Conservation (phyloP, 306 rosid genomes). For the Begonia peltatifolia region DNA sequence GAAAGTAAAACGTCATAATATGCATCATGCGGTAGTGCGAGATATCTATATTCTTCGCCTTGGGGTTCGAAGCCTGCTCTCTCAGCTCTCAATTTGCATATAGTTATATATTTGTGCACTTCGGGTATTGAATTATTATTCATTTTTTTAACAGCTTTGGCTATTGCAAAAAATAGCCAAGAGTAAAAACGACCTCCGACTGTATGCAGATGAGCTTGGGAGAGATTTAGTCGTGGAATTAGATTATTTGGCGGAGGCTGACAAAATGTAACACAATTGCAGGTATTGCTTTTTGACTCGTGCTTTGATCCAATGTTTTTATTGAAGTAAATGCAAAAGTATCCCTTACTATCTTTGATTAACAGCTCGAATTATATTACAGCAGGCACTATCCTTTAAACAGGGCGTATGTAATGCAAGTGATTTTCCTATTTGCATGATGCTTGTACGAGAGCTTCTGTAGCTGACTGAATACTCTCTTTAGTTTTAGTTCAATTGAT, state of each 20-base stretch:
- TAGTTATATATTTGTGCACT: neutral
- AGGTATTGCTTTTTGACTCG: constrained; percentile 17
- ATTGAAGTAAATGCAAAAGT: too few relatives aligned
- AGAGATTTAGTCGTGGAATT: constrained; percentile 82
- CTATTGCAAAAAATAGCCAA: constrained; percentile 72
- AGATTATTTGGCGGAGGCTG: constrained; percentile 11
- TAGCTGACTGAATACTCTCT: too few relatives aligned
- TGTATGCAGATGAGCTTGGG: constrained; percentile 96
- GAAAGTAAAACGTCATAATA: constrained; percentile 87
- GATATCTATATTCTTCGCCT: constrained; percentile 92
- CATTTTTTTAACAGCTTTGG: constrained; percentile 49
- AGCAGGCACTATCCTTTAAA: too few relatives aligned
- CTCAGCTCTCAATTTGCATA: too few relatives aligned
- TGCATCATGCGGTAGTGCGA: constrained; percentile 83
- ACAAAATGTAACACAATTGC: constrained; percentile 1
- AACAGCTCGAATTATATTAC: too few relatives aligned
- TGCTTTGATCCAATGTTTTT: too few relatives aligned
- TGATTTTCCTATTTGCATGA: too few relatives aligned
- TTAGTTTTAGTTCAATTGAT: too few relatives aligned
- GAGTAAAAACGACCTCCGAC: constrained; percentile 74
- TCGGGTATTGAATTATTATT: constrained; percentile 15
- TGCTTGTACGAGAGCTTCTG: too few relatives aligned
- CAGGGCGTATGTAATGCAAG: too few relatives aligned
- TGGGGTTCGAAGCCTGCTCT: constrained; percentile 33
- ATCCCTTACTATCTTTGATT: too few relatives aligned